phyloP scores from a whole-genome alignment of 1,284 basidiomycete genomes.

The Puccinia hordei region DNA sequence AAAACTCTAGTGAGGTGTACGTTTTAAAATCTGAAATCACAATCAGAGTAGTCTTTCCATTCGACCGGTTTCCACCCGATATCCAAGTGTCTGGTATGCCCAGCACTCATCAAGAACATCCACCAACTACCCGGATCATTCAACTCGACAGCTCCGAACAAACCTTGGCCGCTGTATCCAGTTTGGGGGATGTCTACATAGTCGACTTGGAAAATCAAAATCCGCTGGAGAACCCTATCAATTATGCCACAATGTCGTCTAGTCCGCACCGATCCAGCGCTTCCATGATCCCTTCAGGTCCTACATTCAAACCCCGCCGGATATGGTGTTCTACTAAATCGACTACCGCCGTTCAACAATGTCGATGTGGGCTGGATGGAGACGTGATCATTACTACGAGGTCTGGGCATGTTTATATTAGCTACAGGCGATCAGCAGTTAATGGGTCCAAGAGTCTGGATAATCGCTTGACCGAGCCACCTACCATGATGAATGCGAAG shows the following conservation, averaged over 20 bases:
- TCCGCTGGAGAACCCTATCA: constrained; percentile 55
- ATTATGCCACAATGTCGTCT: constrained; percentile 32
- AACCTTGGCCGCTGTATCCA: constrained; percentile 79
- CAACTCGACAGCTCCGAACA: constrained; percentile 82
- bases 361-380: constrained; percentile 83
- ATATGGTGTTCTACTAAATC: constrained; percentile 34
- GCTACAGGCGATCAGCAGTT: constrained; percentile 61
- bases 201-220: constrained; percentile 66
- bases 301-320: constrained; percentile 24
- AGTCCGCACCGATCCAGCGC: neutral
- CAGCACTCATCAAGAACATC: constrained; percentile 66
- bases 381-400: constrained; percentile 88
- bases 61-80: constrained; percentile 70
- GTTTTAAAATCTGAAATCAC: constrained; percentile 46
- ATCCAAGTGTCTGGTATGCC: constrained; percentile 75
- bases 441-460: constrained; percentile 56
- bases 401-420: constrained; percentile 89
- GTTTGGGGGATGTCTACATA: constrained; percentile 87
- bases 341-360: constrained; percentile 63
- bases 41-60: constrained; percentile 66
- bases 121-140: constrained; percentile 65
- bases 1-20: constrained; percentile 28
- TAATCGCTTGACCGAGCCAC: constrained; percentile 53
- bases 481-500: constrained; percentile 52
- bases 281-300: neutral